Percentiles rank a stretch among this genome's conserved stretches.
Evolutionary conservation across 164 flowering plant genomes (phyloP).

Genomic region (Sextonia rubra): DNA sequence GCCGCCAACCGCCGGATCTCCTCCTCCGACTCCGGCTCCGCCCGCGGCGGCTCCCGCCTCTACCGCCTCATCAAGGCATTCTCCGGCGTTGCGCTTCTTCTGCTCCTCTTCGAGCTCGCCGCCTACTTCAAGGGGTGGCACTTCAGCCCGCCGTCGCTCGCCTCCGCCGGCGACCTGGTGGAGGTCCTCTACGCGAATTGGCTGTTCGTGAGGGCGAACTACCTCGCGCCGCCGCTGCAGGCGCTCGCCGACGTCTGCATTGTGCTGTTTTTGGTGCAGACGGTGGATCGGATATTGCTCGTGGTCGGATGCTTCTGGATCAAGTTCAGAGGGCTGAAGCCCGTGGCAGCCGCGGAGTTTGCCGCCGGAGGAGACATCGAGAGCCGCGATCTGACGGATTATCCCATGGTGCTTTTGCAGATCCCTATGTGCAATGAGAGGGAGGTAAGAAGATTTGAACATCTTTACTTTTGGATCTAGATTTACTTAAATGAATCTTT

Average conservation of each 20-base stretch:
- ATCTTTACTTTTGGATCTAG: constrained; percentile 1
- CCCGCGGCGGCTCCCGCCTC: constrained; percentile 36
- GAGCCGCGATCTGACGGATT: constrained; percentile 36
- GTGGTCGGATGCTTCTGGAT: constrained; percentile 82
- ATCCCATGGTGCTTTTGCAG: constrained; percentile 90
- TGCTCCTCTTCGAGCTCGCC: constrained; percentile 58
- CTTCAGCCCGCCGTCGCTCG: constrained; percentile 58
- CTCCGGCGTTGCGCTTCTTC: constrained; percentile 33
- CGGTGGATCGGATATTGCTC: constrained; percentile 75
- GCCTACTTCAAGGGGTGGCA: constrained; percentile 96
- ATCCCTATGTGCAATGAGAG: constrained; percentile 98
- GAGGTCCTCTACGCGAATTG: constrained; percentile 62
- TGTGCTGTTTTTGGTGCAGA: constrained; percentile 78
- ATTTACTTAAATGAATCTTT: neutral
- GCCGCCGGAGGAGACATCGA: constrained; percentile 22
- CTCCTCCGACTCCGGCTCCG: constrained; percentile 17
- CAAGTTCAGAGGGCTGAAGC: constrained; percentile 60
- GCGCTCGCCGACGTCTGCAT: constrained; percentile 59
- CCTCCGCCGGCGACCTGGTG: constrained; percentile 32
- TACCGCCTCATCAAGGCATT: constrained; percentile 55
- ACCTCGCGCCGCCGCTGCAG: constrained; percentile 84
- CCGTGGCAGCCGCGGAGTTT: constrained; percentile 42
- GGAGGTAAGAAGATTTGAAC: constrained; percentile 92
- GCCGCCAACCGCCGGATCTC: constrained; percentile 60
- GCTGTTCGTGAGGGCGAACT: constrained; percentile 55